Evolutionary conservation across 1,284 basidiomycete species (phyloP).

Genomic region (Boletus semigastroideus): DNA sequence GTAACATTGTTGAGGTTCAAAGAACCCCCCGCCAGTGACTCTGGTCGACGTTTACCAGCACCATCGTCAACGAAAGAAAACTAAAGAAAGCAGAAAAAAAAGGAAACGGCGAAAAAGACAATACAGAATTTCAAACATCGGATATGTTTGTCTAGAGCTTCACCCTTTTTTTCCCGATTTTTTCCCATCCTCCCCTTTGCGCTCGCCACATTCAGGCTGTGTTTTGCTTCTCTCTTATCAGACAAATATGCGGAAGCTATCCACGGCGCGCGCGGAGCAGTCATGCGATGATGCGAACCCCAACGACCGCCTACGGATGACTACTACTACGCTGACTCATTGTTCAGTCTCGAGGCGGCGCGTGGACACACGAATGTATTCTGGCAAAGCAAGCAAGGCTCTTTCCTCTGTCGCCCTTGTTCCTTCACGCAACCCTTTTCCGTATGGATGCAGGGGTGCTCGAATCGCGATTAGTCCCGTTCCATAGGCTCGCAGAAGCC

Average conservation of each 20-base stretch:
- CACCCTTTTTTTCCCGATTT: neutral
- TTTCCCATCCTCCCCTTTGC: neutral
- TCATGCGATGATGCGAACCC: slow-evolving; percentile 2
- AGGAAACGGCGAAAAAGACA: neutral
- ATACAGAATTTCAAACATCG: neutral
- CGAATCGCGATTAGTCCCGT: neutral
- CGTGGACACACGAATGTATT: neutral
- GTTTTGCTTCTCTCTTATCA: slow-evolving; percentile 1
- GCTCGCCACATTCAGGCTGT: neutral
- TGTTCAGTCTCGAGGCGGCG: neutral
- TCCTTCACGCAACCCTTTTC: neutral
- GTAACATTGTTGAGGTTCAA: neutral
- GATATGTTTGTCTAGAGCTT: neutral
- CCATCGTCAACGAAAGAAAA: too few relatives aligned
- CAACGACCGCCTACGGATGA: neutral
- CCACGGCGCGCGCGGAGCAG: neutral
- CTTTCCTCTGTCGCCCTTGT: neutral
- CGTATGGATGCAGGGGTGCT: neutral
- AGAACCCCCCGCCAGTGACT: neutral
- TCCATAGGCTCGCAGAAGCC: neutral
- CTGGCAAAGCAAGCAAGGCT: neutral
- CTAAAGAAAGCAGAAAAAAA: too few relatives aligned
- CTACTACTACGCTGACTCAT: neutral
- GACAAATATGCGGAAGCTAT: neutral
- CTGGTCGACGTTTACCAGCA: neutral